Conservation (phyloP, 148 eudicot species). For the Pouteria glomerata region DNA sequence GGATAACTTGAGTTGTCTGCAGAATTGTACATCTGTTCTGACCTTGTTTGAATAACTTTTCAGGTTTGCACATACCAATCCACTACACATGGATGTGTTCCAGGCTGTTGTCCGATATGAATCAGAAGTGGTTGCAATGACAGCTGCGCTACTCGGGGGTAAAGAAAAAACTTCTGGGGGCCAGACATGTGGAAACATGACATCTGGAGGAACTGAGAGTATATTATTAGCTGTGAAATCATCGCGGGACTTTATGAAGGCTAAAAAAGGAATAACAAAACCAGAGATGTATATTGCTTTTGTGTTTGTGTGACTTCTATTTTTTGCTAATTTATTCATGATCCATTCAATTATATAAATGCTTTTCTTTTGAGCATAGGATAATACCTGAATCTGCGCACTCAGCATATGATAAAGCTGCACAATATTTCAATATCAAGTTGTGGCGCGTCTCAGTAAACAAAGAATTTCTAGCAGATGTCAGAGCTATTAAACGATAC, state of each 20-base stretch:
- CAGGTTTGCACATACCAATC: slow-evolving; percentile 99
- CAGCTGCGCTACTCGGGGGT: slow-evolving; percentile 83
- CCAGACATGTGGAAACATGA: slow-evolving; percentile 96
- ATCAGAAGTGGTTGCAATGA: slow-evolving; percentile 97
- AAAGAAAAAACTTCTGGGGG: slow-evolving; percentile 82
- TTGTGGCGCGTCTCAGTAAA: slow-evolving; percentile 88
- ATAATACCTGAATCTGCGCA: slow-evolving; percentile 93
- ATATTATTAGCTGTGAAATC: slow-evolving; percentile 85
- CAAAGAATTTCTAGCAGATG: slow-evolving; percentile 71
- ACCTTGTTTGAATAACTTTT: not conserved
- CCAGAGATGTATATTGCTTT: slow-evolving; percentile 74
- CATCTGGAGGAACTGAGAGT: slow-evolving; percentile 99
- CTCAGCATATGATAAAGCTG: slow-evolving; percentile 99
- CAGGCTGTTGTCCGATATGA: slow-evolving; percentile 76
- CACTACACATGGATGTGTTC: slow-evolving; percentile 93
- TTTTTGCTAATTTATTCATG: slow-evolving; percentile 1
- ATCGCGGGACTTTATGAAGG: slow-evolving; percentile 94
- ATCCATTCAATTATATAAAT: not conserved
- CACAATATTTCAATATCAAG: slow-evolving; percentile 88
- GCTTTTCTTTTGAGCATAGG: slow-evolving; percentile 42
- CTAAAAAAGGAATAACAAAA: slow-evolving; percentile 60
- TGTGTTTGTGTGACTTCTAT: not conserved
- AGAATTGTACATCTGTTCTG: not conserved
- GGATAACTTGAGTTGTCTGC: not conserved
- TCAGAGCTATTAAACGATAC: slow-evolving; percentile 59